Conservation (phyloP, 176 grass and related monocot species). For the Carex cristatella region DNA sequence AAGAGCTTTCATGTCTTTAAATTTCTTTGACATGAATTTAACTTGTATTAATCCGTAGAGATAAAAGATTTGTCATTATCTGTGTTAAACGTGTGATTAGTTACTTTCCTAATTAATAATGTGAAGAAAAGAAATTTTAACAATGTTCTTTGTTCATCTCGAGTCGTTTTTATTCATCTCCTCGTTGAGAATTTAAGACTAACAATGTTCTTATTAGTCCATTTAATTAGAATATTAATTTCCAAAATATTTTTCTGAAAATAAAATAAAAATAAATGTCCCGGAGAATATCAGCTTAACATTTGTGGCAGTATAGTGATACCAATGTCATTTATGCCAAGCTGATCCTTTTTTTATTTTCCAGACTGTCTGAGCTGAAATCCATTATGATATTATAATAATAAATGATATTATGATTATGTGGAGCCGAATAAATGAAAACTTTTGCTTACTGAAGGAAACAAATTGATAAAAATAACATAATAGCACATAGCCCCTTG, state of each 20-base stretch:
- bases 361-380: neutral
- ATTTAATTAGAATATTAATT: neutral
- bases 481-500: neutral
- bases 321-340: neutral
- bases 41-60: neutral
- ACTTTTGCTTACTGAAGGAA: neutral
- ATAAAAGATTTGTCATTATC: neutral
- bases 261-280: neutral
- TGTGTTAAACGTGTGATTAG: neutral
- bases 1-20: neutral
- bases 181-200: neutral
- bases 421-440: conserved; percentile 3
- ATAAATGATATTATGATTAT: neutral
- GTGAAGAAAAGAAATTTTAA: neutral
- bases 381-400: neutral
- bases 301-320: too few species aligned
- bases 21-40: neutral
- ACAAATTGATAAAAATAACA: neutral
- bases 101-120: neutral
- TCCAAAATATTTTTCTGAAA: neutral
- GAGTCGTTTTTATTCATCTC: too few species aligned
- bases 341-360: neutral
- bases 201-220: neutral
- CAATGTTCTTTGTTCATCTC: too few species aligned
- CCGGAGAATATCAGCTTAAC: neutral